These are phyloP conservation scores for Gentiana dahurica DNA, from an alignment of 257 asterid species.

Conservation along the genomic window DNA sequence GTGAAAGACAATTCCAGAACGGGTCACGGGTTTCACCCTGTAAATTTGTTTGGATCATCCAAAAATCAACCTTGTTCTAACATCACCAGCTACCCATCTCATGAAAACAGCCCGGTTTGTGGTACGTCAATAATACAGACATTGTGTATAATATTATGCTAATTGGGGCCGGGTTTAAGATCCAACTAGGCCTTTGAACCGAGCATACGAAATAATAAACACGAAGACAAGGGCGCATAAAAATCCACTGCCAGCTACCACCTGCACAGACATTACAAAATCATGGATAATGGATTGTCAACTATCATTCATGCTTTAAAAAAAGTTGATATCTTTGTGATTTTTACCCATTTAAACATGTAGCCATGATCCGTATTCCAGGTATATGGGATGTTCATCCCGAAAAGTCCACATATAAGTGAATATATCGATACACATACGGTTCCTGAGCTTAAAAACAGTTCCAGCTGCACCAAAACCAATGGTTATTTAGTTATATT, in stretches of 20 bases:
- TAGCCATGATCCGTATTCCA: constrained; percentile 49
- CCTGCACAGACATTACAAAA: constrained; percentile 29
- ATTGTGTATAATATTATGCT: neutral
- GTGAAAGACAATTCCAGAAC: too few relatives aligned
- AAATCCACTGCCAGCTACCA: constrained; percentile 25
- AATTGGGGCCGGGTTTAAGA: constrained; percentile 21
- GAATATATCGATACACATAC: constrained; percentile 49
- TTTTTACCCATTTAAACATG: constrained; percentile 83
- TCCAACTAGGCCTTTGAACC: constrained; percentile 69
- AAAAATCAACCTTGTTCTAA: too few relatives aligned
- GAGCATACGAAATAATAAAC: constrained; percentile 55
- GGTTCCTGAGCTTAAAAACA: constrained; percentile 79
- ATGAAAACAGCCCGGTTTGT: too few relatives aligned
- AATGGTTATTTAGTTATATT: neutral
- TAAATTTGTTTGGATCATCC: too few relatives aligned
- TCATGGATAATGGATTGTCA: too few relatives aligned
- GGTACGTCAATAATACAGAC: too few relatives aligned
- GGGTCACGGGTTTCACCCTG: too few relatives aligned
- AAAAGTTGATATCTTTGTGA: neutral
- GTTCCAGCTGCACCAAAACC: constrained; percentile 58
- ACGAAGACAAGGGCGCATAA: constrained; percentile 27
- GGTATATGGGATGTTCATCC: constrained; percentile 85
- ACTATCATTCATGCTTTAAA: too few relatives aligned
- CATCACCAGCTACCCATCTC: too few relatives aligned
- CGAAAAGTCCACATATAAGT: constrained; percentile 66